A percentile compares a stretch with the other conserved stretches of the same genome.
phyloP scores from a whole-genome alignment of 2,329 filamentous ascomycete species.

The Colletotrichum somersetense region DNA sequence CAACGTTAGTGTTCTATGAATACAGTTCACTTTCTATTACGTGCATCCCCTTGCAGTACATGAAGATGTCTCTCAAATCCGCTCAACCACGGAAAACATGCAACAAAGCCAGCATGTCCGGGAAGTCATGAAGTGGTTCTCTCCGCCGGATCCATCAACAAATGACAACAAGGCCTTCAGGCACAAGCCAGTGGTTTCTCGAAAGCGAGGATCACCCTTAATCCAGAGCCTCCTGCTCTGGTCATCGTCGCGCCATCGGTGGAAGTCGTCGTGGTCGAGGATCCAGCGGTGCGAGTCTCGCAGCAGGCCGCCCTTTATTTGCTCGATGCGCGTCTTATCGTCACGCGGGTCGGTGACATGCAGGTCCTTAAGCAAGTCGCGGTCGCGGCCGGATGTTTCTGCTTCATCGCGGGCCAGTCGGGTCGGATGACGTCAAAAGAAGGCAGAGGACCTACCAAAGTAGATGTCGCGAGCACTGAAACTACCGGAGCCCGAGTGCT shows the following conservation, averaged over 20 bases:
- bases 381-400: background rate
- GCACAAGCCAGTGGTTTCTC: no score
- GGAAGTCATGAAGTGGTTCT: no score
- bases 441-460: background rate
- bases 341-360: conserved; percentile 48
- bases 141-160: no score
- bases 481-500: background rate
- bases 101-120: no score
- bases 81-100: no score
- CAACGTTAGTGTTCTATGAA: no score
- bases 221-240: conserved; percentile 52
- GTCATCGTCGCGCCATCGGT: conserved; percentile 44
- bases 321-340: conserved; percentile 54
- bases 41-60: no score
- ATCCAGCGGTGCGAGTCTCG: conserved; percentile 53
- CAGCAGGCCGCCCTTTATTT: conserved; percentile 51
- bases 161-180: no score
- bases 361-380: background rate
- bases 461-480: background rate
- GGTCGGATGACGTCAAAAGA: no score
- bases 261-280: conserved; percentile 47
- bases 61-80: no score
- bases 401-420: no score
- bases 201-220: conserved; percentile 53
- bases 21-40: no score